Percentiles rank a stretch among this genome's conserved stretches.
These are phyloP conservation scores for Rhodocollybia butyracea DNA, from an alignment of 768 basidiomycete genomes.

Conservation along the genomic window DNA sequence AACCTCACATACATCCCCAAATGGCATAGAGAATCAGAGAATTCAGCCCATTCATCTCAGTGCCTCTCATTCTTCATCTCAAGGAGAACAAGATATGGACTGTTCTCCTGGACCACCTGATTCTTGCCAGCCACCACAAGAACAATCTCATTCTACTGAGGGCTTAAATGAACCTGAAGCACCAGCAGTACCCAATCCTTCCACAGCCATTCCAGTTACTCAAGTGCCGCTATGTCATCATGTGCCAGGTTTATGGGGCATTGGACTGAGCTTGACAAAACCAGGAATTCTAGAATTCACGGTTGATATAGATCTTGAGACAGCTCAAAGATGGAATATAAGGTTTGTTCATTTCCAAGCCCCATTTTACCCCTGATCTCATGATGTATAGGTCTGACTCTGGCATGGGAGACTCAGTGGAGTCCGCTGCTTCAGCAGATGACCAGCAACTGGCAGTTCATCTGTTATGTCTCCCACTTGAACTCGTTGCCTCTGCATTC, in stretches of 20 bases:
- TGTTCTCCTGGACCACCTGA: too few relatives aligned
- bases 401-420: too few relatives aligned
- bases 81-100: too few relatives aligned
- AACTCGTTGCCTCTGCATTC: constrained; percentile 11
- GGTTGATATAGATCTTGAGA: constrained; percentile 34
- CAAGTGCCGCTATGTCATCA: constrained; percentile 24
- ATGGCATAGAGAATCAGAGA: too few relatives aligned
- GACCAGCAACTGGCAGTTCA: constrained; percentile 30
- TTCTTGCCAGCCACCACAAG: too few relatives aligned
- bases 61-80: too few relatives aligned
- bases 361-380: background rate
- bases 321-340: constrained; percentile 28
- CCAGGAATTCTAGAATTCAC: constrained; percentile 31
- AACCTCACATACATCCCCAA: too few relatives aligned
- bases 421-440: too few relatives aligned
- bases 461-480: constrained; percentile 30
- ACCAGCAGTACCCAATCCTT: background rate
- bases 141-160: too few relatives aligned
- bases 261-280: constrained; percentile 26
- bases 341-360: constrained; percentile 9
- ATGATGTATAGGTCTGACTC: background rate
- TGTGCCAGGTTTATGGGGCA: constrained; percentile 41
- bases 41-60: too few relatives aligned
- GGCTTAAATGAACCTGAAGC: too few relatives aligned
- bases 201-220: background rate